Evolutionary conservation across 805 yeast genomes (phyloP).

Genomic region (Limtongozyma cylindracea): DNA sequence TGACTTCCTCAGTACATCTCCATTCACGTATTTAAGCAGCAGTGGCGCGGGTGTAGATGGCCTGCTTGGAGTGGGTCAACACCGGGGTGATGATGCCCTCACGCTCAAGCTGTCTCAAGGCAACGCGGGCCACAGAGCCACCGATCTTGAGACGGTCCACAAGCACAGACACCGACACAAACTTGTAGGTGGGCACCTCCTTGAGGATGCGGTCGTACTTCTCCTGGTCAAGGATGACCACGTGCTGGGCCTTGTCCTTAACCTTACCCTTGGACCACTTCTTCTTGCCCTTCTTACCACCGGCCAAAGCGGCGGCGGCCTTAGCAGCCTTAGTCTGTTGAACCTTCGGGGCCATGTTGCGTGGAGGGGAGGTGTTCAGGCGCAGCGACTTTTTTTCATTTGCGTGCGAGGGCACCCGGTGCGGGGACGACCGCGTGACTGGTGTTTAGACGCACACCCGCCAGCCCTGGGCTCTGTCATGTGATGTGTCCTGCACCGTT

Average conservation of each 20-base stretch:
- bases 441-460: no score
- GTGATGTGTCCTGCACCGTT: no score
- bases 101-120: conserved; percentile 82
- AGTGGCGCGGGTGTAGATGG: conserved; percentile 78
- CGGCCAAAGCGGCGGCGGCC: conserved; percentile 99
- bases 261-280: conserved; percentile 99
- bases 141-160: conserved; percentile 98
- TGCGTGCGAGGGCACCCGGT: no score
- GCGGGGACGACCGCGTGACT: no score
- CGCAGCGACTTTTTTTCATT: no score
- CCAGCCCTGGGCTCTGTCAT: no score
- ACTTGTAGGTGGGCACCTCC: conserved; percentile 98
- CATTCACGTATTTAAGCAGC: no score
- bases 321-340: conserved; percentile 99
- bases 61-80: conserved; percentile 88
- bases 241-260: conserved; percentile 99
- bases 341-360: conserved; percentile 85
- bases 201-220: conserved; percentile 97
- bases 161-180: conserved; percentile 89
- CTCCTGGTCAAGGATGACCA: conserved; percentile 91
- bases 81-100: conserved; percentile 91
- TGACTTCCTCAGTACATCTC: no score
- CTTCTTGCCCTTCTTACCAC: conserved; percentile 99
- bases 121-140: conserved; percentile 98
- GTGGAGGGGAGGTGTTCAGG: no score